phyloP scores from a whole-genome alignment of 371 early-diverging fungal species.

The Mucor circinelloides region DNA sequence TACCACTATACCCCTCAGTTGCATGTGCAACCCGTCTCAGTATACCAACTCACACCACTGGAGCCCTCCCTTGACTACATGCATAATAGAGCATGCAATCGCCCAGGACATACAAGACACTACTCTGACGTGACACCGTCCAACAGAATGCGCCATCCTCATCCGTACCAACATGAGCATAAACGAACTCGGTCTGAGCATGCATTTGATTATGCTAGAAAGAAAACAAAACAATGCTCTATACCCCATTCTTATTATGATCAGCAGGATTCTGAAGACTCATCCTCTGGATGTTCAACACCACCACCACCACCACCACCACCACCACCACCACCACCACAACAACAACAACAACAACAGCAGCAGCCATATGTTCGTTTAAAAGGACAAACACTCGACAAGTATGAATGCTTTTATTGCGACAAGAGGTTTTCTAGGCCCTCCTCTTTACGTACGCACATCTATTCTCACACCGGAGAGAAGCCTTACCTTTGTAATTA shows the following conservation, averaged over 20 bases:
- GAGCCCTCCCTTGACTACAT: background rate
- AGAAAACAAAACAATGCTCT: background rate
- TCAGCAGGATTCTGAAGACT: background rate
- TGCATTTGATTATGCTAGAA: background rate
- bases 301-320: too few species aligned
- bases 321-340: too few species aligned
- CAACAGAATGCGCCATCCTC: background rate
- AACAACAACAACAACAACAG: too few species aligned
- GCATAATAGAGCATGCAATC: background rate
- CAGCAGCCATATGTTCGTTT: background rate
- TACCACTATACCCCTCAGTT: background rate
- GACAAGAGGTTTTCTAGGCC: constrained; percentile 74
- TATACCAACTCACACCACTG: background rate
- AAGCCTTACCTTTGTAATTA: constrained; percentile 63
- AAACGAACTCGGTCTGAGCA: background rate
- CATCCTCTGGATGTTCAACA: background rate
- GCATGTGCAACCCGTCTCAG: background rate
- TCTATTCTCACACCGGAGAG: constrained; percentile 74
- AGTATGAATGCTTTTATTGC: constrained; percentile 67
- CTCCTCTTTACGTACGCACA: constrained; percentile 65
- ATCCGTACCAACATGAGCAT: background rate
- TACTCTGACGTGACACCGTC: background rate
- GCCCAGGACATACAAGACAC: background rate
- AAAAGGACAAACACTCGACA: background rate
- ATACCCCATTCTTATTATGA: background rate